A percentile compares a stretch with the other conserved stretches of the same genome.
phyloP scores from a whole-genome alignment of 805 yeast genomes.

The Yarrowia sp. region DNA sequence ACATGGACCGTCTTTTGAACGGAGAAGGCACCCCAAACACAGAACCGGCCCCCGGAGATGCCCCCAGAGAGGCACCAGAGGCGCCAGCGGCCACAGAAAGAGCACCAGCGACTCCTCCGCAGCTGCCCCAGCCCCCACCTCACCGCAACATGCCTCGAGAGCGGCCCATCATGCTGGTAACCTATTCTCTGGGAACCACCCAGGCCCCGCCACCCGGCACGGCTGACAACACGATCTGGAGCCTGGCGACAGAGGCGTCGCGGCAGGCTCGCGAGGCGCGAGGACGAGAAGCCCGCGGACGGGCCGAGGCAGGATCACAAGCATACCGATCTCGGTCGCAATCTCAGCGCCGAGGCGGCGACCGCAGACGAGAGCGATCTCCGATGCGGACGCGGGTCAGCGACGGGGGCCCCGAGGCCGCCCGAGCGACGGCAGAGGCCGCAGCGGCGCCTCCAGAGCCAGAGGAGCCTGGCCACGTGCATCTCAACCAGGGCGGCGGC shows the following conservation, averaged over 20 bases:
- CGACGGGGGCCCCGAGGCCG: background rate
- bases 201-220: background rate
- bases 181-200: background rate
- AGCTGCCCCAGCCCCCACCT: background rate
- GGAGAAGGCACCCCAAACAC: background rate
- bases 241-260: background rate
- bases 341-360: background rate
- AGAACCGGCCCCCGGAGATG: background rate
- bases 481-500: background rate
- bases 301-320: conserved; percentile 8
- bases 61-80: background rate
- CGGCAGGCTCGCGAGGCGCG: background rate
- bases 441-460: background rate
- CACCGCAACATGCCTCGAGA: background rate
- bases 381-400: background rate
- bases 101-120: background rate
- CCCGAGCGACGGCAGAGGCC: background rate
- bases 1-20: conserved; percentile 7
- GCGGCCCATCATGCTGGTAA: conserved; percentile 1
- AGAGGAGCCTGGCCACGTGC: background rate
- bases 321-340: conserved; percentile 20
- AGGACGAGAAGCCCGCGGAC: background rate
- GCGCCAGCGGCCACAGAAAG: background rate
- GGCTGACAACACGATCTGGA: background rate
- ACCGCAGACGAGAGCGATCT: conserved; percentile 3